These are phyloP conservation scores for Yamadazyma dendronema DNA, from an alignment of 1,139 yeast genomes.

Conservation along the genomic window DNA sequence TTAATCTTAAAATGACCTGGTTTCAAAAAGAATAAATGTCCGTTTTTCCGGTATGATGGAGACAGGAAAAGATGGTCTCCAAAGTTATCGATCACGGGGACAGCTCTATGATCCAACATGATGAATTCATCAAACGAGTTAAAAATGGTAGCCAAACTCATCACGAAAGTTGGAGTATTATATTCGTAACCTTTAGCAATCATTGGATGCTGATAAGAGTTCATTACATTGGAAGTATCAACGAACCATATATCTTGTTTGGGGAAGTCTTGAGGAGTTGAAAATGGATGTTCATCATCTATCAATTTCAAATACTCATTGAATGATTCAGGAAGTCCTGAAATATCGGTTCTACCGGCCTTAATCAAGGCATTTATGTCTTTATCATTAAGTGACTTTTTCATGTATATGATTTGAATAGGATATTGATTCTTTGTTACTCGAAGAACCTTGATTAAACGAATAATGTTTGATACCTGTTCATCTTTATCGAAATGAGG, in stretches of 20 bases:
- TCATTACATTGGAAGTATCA: conserved; percentile 19
- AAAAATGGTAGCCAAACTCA: conserved; percentile 25
- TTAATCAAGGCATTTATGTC: conserved; percentile 20
- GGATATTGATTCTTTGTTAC: conserved; percentile 29
- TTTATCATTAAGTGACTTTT: conserved; percentile 13
- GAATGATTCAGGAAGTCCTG: conserved; percentile 15
- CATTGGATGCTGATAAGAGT: conserved; percentile 15
- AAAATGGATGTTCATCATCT: conserved; percentile 6
- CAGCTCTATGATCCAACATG: conserved; percentile 23
- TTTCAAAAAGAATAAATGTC: conserved; percentile 29
- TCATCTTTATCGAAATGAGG: conserved; percentile 11
- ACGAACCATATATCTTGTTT: conserved; percentile 30
- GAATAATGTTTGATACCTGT: conserved; percentile 20
- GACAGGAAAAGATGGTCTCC: conserved; percentile 18
- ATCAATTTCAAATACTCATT: conserved; percentile 8
- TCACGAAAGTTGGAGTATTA: conserved; percentile 20
- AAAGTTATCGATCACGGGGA: conserved; percentile 26
- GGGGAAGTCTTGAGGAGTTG: conserved; percentile 18
- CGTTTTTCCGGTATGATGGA: conserved; percentile 20
- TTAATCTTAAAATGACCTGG: conserved; percentile 21
- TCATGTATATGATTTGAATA: conserved; percentile 24
- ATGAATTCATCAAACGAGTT: conserved; percentile 33
- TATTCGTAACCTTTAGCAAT: conserved; percentile 13
- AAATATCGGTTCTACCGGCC: conserved; percentile 21
- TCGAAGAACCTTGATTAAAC: conserved; percentile 28